Evolutionary conservation across 257 asterid species (phyloP).

Genomic region (Prunella vulgaris): DNA sequence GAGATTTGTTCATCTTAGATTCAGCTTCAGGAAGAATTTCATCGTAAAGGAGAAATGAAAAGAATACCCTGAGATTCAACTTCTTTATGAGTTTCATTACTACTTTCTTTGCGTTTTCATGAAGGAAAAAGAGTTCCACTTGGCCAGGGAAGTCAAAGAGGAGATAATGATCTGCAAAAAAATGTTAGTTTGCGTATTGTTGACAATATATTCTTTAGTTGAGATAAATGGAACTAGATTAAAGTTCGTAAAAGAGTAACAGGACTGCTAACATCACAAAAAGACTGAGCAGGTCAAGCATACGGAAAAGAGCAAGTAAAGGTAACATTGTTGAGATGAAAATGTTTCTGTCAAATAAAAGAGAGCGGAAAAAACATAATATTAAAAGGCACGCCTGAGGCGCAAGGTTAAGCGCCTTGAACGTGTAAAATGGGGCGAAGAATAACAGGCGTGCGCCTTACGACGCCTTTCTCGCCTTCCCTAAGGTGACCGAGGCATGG

Average conservation of each 20-base stretch:
- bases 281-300: no score
- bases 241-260: neutral
- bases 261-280: neutral
- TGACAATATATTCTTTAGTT: neutral
- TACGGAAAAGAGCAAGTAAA: no score
- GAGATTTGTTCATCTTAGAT: no score
- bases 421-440: no score
- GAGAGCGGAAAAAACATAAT: no score
- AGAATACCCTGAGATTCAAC: slow-evolving; percentile 70
- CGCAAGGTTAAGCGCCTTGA: no score
- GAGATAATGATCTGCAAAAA: slow-evolving; percentile 82
- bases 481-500: no score
- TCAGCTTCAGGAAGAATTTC: neutral
- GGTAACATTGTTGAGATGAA: no score
- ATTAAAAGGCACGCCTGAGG: no score
- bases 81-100: slow-evolving; percentile 83
- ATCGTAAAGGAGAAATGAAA: slow-evolving; percentile 17
- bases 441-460: no score
- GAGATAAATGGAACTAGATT: neutral
- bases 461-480: no score
- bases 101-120: slow-evolving; percentile 68
- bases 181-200: slow-evolving; percentile 3
- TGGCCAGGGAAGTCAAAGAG: slow-evolving; percentile 98
- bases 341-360: no score
- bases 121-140: slow-evolving; percentile 97